Evolutionary conservation across 83 land plant species (phyloP), one percentile per base, ranked within the genome.

Genomic region (Picea engelmannii): DNA sequence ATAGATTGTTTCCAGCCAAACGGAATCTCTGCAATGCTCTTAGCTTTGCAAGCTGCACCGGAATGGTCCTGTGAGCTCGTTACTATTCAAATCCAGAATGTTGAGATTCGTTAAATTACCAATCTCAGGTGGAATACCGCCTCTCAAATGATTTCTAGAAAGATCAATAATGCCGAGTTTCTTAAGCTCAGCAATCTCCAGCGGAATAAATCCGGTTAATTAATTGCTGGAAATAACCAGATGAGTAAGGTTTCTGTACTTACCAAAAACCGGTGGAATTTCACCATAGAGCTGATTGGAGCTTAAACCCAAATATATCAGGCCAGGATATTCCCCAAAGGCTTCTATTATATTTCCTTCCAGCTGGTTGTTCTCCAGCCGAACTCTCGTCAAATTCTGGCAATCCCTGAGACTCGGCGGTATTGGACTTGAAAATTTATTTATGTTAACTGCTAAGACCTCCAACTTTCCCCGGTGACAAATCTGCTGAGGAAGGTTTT

Each of bases 331-430:
- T 11, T 83, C 83, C 10, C 92, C 89, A 69, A 92, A 86, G 16
- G 84, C 90, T 11, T 85, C 70, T 0, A 89, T 81, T 4, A 92
- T 85, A 59, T 82, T 81, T 4, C 92, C 92, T 42, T 79, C 35
- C 82, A 92, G 86, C 15, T 38, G 79, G 79, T 92, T 92, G 21
- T 66, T n/a, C 16, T 92, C 90, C 5, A 92, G 77, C 76, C 91
- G 82, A 35, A 87, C 84, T 49, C 92, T 69, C 0, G n/a, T 11
- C 25, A 92, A 66, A 7, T 44, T 63, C 2, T 85, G 27, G 88
- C 92, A 92, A 61, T 86, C 83, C 69, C 52, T 82, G 60, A 92
- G 38, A 81, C 86, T 83, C 6, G 74, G 63, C 3, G 94, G 92
- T 20, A 92, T 58, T 4, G 78, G 78, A 16, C 94, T 90, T 1